Base-by-base conservation (phyloP, 2,329 filamentous ascomycete genomes). In the Fusarium floridanum region DNA sequence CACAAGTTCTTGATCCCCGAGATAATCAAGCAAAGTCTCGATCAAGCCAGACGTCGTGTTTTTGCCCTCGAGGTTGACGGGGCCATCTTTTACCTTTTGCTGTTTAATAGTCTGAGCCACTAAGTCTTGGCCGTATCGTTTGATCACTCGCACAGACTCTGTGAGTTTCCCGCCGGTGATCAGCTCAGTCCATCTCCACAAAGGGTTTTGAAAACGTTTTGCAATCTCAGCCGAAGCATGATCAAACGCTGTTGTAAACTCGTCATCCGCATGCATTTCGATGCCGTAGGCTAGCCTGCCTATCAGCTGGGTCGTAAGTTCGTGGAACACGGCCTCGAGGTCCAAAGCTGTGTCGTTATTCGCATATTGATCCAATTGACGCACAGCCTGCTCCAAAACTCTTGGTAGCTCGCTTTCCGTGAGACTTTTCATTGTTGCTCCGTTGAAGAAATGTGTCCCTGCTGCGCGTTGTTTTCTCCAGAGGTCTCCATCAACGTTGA, bases 1-100 rank as follows among this genome's bases (percentile, higher is more conserved):
- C 11, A 91, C 89, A 12, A 64, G 81, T 36, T 86, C 78, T 34
- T 87, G 12, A 10, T 24, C 14, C 2, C 45, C 45, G 22, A 50
- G 45, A 27, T 6, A 27, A 24, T 50, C 45, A 50, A 50, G 22
- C 24, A 50, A 50, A 22, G 24, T 27, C 22, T 50, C 24, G 9
- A 50, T 50, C 3, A 50, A 50, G 22, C 5, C 17, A 10, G 39
- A n/a, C 6, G 39, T 5, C n/a, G n/a, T 10, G 5, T 41, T 12
- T 5, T n/a, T 20, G 17, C n/a, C 39, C n/a, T 12, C 10, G 11
- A 16, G 22, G 2, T 17, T 22, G 22, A 1, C 24, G 10, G n/a
- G 4, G 45, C 16, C 45, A 27, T 24, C 12, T 10, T n/a, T 27
- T 14, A 14, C 12, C 14, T 27, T 27, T 27, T 14, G 45, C 20